Base-by-base conservation (phyloP, 2,329 filamentous ascomycete species). In the Coniochaeta sp. region DNA sequence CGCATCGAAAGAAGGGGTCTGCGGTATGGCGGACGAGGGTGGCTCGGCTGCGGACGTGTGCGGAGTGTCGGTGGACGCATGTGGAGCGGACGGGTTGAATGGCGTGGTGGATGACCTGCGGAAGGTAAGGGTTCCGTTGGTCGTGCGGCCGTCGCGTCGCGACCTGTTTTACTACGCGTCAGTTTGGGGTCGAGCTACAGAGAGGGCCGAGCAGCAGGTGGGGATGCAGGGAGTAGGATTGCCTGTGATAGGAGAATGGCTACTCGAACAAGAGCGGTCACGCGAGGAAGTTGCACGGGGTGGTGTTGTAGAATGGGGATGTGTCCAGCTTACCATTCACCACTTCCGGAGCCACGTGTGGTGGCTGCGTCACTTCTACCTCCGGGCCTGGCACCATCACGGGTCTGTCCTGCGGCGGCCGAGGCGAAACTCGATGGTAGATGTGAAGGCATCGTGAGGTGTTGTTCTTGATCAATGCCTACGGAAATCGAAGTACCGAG, bases 341-440 rank as follows among this genome's bases (percentile, higher is more conserved):
- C 87, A 73, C 83, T 83, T 65, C 77, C 77, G 73, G 73, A 74
- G 65, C 79, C 79, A 65, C 84, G 80, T 63, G 78, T 78, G 67
- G 78, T 77, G 67, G 61, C 16, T 22, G 3, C 61, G 50, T 84
- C 84, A 69, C 73, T 79, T 76, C 82, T 85, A 72, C 80, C 84
- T 76, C 75, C 59, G n/a, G 57, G 76, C 77, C 81, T 81, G 68
- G 54, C 24, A 6, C 78, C 73, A 74, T 83, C 84, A 73, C 81
- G 84, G 69, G 82, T 87, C 74, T 90, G 89, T 74, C 89, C 89
- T 73, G 89, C 89, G 67, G 89, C 89, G 69, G 89, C 89, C 72
- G 89, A 91, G 73, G 89, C 89, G 77, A 93, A 93, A 81, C 88
- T 92, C 68, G 89, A 91, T 69, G 89, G 87, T 74, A 91, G 83